Evolutionary conservation across 106 monocot genomes (phyloP).

Genomic region (Dendrobium catenatum): DNA sequence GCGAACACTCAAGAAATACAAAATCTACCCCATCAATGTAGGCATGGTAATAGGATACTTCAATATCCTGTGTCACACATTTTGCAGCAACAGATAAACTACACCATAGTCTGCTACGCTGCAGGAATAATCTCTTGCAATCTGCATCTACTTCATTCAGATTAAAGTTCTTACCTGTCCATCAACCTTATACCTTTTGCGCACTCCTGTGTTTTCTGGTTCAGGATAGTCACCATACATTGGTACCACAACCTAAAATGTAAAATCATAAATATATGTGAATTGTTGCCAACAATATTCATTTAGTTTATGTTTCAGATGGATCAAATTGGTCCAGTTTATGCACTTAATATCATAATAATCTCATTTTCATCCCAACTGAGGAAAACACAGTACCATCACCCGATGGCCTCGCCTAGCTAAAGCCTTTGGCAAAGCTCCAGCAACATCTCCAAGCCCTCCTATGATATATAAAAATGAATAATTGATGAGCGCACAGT

Average conservation of each 20-base stretch:
- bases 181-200: slow-evolving; percentile 51
- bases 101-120: not conserved
- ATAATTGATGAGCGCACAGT: not conserved
- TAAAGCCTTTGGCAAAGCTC: slow-evolving; percentile 85
- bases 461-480: slow-evolving; percentile 26
- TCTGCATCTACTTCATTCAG: not conserved
- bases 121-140: not conserved
- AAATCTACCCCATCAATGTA: slow-evolving; percentile 93
- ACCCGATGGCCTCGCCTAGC: slow-evolving; percentile 79
- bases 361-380: not conserved
- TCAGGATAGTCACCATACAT: slow-evolving; percentile 71
- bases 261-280: slow-evolving; percentile 1
- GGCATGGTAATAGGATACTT: slow-evolving; percentile 65
- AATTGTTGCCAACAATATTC: not conserved
- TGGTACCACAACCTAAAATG: slow-evolving; percentile 68
- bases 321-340: not conserved
- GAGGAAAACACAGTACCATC: slow-evolving; percentile 32
- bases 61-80: slow-evolving; percentile 47
- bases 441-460: slow-evolving; percentile 95
- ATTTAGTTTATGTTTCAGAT: not conserved
- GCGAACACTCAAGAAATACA: slow-evolving; percentile 63
- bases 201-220: slow-evolving; percentile 39
- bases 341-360: not conserved
- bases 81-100: not conserved
- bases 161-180: slow-evolving; percentile 54